phyloP scores from a whole-genome alignment of 208 protist species.

The Trypanosoma mega region DNA sequence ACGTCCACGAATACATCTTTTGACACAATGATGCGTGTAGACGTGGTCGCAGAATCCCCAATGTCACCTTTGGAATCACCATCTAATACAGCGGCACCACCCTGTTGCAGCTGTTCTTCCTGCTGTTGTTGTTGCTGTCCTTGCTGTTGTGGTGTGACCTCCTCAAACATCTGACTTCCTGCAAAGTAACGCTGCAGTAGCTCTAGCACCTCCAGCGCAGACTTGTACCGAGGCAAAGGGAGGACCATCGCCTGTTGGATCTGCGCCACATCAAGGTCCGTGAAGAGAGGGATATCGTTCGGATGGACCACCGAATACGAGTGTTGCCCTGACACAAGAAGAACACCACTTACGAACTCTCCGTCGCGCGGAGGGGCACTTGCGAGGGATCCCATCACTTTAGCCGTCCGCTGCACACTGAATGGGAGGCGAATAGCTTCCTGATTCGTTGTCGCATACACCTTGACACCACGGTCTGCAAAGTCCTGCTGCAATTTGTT shows the following conservation, averaged over 20 bases:
- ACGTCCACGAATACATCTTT: slow-evolving; percentile 77
- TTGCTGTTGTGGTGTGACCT: slow-evolving; percentile 35
- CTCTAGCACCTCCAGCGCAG: slow-evolving; percentile 72
- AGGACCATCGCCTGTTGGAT: slow-evolving; percentile 88
- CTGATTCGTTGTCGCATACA: slow-evolving; percentile 94
- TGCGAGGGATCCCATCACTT: slow-evolving; percentile 85
- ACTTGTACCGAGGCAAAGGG: slow-evolving; percentile 75
- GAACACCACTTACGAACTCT: slow-evolving; percentile 82
- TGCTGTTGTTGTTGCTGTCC: slow-evolving; percentile 26
- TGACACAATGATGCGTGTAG: slow-evolving; percentile 52
- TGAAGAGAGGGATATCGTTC: slow-evolving; percentile 84
- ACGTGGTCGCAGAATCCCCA: slow-evolving; percentile 23
- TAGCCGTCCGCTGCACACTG: slow-evolving; percentile 89
- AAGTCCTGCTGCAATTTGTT: slow-evolving; percentile 90
- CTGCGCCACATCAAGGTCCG: slow-evolving; percentile 71
- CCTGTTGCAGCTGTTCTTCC: slow-evolving; percentile 11
- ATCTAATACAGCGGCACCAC: slow-evolving; percentile 19
- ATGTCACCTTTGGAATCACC: slow-evolving; percentile 27
- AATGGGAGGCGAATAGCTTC: slow-evolving; percentile 94
- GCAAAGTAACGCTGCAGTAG: slow-evolving; percentile 85
- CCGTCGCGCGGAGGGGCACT: slow-evolving; percentile 40
- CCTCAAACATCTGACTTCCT: slow-evolving; percentile 79
- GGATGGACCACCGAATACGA: slow-evolving; percentile 83
- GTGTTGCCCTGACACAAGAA: slow-evolving; percentile 87
- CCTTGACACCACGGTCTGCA: slow-evolving; percentile 63